These are phyloP conservation scores for Syzygium malaccense DNA, from an alignment of 441 rosid genomes.

Conservation along the genomic window DNA sequence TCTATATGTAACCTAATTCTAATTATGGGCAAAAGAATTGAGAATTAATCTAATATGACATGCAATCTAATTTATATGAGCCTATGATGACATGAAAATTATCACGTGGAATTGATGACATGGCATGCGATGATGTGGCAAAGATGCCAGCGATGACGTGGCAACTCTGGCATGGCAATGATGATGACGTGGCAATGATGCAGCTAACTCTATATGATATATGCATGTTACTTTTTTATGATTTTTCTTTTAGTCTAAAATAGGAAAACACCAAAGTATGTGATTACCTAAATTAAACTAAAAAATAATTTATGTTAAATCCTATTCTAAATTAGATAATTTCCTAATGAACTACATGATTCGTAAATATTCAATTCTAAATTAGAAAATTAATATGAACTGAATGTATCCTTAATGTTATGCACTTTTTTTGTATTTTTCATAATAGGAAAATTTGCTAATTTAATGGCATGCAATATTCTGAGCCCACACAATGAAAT, in stretches of 20 bases:
- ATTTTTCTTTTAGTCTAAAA: not conserved
- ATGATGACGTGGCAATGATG: too few relatives aligned
- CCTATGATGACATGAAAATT: too few relatives aligned
- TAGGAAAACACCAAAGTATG: not conserved
- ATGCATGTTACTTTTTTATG: not conserved
- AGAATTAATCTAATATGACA: too few relatives aligned
- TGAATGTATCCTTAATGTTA: not conserved
- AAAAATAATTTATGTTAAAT: not conserved
- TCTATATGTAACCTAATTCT: too few relatives aligned
- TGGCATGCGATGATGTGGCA: not conserved
- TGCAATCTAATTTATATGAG: too few relatives aligned
- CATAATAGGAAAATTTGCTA: not conserved
- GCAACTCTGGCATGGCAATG: too few relatives aligned
- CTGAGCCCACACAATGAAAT: too few relatives aligned
- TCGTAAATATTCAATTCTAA: not conserved
- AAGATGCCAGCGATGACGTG: too few relatives aligned
- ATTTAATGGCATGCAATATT: too few relatives aligned
- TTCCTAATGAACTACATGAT: not conserved
- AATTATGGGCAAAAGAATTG: too few relatives aligned
- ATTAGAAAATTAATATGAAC: not conserved
- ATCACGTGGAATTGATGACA: too few relatives aligned
- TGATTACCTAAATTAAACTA: not conserved
- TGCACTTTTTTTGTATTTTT: not conserved
- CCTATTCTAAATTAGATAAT: not conserved
- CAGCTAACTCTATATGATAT: too few relatives aligned